These are phyloP conservation scores for Aspergillus ruber DNA, from an alignment of 2,329 filamentous ascomycete genomes.

Conservation along the genomic window DNA sequence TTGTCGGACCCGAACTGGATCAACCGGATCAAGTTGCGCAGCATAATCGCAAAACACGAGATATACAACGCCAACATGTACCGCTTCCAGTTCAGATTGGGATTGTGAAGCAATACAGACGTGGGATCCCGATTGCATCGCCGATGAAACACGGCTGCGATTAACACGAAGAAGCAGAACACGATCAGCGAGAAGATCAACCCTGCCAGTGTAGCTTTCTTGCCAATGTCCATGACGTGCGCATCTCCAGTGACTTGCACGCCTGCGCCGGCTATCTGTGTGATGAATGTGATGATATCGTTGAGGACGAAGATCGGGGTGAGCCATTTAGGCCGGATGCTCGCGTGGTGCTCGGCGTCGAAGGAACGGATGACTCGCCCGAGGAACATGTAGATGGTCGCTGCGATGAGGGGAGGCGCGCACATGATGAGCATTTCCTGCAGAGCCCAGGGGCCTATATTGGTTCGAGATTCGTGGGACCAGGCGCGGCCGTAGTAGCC, in stretches of 20 bases:
- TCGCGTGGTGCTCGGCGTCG: constrained; percentile 28
- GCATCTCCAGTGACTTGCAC: constrained; percentile 21
- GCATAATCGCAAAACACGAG: constrained; percentile 17
- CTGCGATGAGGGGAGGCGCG: constrained; percentile 36
- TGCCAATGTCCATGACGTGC: constrained; percentile 15
- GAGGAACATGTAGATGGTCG: constrained; percentile 34
- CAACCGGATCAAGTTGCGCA: constrained; percentile 23
- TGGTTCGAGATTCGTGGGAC: constrained; percentile 21
- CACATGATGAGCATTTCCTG: constrained; percentile 37
- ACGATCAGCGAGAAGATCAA: constrained; percentile 24
- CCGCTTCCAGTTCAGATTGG: constrained; percentile 16
- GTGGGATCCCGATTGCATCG: constrained; percentile 13
- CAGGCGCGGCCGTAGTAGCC: constrained; percentile 33
- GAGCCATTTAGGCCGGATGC: constrained; percentile 29
- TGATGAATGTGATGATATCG: constrained; percentile 29
- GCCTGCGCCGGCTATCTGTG: constrained; percentile 28
- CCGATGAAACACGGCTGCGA: constrained; percentile 20
- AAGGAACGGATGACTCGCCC: constrained; percentile 33
- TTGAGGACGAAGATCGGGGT: constrained; percentile 34
- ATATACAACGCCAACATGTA: constrained; percentile 24
- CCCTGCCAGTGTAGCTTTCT: constrained; percentile 22
- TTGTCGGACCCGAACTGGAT: constrained; percentile 20
- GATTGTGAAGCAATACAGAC: constrained; percentile 8
- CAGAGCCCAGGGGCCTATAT: constrained; percentile 26
- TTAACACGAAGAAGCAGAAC: constrained; percentile 20